These are phyloP conservation scores for Calonectria hawksworthii DNA, from an alignment of 2,329 filamentous ascomycete genomes.

Conservation along the genomic window DNA sequence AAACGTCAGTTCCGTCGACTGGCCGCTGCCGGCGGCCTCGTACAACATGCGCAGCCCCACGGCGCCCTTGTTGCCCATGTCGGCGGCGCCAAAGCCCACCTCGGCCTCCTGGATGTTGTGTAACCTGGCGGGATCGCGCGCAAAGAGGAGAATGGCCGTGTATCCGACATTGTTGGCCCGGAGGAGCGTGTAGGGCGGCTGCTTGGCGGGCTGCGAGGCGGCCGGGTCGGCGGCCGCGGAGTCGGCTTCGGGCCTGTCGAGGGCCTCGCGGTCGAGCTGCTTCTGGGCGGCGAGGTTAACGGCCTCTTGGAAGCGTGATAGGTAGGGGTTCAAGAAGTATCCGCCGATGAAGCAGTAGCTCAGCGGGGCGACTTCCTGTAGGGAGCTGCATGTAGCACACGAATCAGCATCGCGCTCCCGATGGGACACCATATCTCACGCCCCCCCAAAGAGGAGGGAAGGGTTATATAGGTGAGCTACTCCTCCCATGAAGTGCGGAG, in stretches of 20 bases:
- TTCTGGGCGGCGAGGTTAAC: constrained; percentile 72
- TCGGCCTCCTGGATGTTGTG: constrained; percentile 80
- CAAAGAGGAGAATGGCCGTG: constrained; percentile 91
- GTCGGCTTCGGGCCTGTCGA: constrained; percentile 9
- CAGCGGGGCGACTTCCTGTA: constrained; percentile 93
- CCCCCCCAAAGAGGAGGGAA: not conserved
- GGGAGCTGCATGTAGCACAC: constrained; percentile 66
- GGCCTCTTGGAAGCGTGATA: constrained; percentile 78
- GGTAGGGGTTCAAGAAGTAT: constrained; percentile 82
- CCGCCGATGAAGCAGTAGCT: constrained; percentile 88
- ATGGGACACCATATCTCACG: constrained; percentile 24
- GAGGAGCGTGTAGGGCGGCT: constrained; percentile 76
- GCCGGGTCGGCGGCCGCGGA: constrained; percentile 22
- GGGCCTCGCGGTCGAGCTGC: constrained; percentile 25
- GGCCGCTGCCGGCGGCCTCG: constrained; percentile 45
- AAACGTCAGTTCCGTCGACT: constrained; percentile 80
- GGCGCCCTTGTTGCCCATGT: constrained; percentile 97
- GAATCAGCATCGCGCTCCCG: constrained; percentile 40
- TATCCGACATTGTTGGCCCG: constrained; percentile 84
- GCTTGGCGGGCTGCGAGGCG: constrained; percentile 46
- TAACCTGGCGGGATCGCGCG: constrained; percentile 73
- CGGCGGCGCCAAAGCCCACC: constrained; percentile 85
- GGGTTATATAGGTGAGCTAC: not conserved
- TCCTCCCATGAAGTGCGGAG: constrained; percentile 4
- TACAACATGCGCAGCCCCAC: constrained; percentile 83